Base-by-base conservation (phyloP, 345 rosid genomes). In the Eucalyptus leucophloia region DNA sequence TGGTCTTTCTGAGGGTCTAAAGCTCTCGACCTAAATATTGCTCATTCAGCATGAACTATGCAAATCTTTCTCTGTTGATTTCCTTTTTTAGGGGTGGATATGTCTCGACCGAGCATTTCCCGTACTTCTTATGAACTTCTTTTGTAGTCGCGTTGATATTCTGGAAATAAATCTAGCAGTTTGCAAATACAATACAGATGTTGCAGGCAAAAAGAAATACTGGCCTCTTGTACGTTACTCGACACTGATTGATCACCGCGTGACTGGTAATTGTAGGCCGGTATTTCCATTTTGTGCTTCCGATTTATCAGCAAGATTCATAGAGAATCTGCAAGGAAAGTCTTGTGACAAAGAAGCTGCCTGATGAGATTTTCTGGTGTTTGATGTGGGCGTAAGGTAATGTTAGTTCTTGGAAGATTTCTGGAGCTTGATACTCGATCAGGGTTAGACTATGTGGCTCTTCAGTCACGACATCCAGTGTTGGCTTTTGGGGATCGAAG, bases 221-320 rank as follows among this genome's bases (percentile, higher is more conserved):
- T 0, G 2, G 15, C 82, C 45, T 72, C 45, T 72, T 10, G 26
- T 34, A 3, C 15, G 2, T 10, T 72, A 6, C 8, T 37, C 5
- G 2, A 37, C 28, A 5, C 26, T 0, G 15, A 19, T 72, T 3
- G 5, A 72, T 37, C 28, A 72, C 8, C 0, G 2, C 82, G 1
- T 69, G 8, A 10, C 15, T 10, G 28, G 15, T 72, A 37, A 72
- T 34, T 72, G 8, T 11, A 72, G 26, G 0, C 3, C 6, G 1
- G 45, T 2, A 34, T 34, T 0, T 34, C 8, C 45, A 34, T 19
- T 72, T 72, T 1, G 3, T 3, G 1, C 28, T 1, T 72, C 15
- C 3, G 3, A 72, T 19, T 19, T 21, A 6, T 72, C 26, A 2
- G 45, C 40, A 72, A 10, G 3, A 1, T 1, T 10, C 45, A 5